Evolutionary conservation across 768 basidiomycete genomes (phyloP).

Genomic region (Leccinum longicurvipes): DNA sequence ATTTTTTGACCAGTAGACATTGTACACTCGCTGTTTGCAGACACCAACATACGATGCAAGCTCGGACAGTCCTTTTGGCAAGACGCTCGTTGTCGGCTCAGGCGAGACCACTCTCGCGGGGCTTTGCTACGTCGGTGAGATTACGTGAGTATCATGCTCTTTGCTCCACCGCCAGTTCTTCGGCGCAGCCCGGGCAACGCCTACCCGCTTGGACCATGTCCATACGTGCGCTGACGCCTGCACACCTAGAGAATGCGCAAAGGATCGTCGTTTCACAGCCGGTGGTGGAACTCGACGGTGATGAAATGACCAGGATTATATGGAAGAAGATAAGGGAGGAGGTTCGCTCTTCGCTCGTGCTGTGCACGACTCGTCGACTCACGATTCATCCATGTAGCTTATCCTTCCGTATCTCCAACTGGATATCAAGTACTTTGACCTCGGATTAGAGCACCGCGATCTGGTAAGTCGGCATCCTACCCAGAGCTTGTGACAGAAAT

Average conservation of each 20-base stretch:
- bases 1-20: slow-evolving; percentile 4
- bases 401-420: slow-evolving; percentile 93
- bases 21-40: slow-evolving; percentile 3
- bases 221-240: slow-evolving; percentile 1
- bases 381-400: slow-evolving; percentile 52
- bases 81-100: slow-evolving; percentile 27
- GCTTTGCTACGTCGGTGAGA: slow-evolving; percentile 28
- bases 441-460: slow-evolving; percentile 94
- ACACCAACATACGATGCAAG: slow-evolving; percentile 13
- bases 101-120: slow-evolving; percentile 20
- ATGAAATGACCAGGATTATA: slow-evolving; percentile 99
- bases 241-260: slow-evolving; percentile 21
- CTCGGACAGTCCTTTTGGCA: slow-evolving; percentile 22
- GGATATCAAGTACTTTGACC: slow-evolving; percentile 97
- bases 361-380: neutral
- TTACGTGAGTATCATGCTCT: slow-evolving; percentile 25
- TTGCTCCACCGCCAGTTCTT: neutral
- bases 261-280: slow-evolving; percentile 86
- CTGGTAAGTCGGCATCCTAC: slow-evolving; percentile 43
- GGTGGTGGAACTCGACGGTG: slow-evolving; percentile 93
- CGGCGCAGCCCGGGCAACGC: neutral
- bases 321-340: slow-evolving; percentile 98
- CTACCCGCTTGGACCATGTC: neutral
- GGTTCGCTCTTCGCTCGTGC: slow-evolving; percentile 42
- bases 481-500: neutral